Conservation (phyloP, 2,329 filamentous ascomycete species). For the Pseudocercospora macadamiae region DNA sequence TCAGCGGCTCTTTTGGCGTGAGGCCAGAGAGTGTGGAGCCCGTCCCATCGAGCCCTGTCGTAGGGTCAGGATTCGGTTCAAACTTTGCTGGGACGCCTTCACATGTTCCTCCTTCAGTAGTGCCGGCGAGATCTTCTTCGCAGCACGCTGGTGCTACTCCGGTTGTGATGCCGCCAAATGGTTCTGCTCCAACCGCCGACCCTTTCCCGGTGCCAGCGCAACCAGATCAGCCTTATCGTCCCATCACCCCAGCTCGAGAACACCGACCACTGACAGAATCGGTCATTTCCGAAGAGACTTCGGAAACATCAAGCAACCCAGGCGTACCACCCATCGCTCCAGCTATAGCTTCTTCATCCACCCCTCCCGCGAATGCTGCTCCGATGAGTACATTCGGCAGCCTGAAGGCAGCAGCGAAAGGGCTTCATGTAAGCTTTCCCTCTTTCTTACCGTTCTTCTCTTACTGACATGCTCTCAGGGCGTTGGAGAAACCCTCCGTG, state of each 20-base stretch:
- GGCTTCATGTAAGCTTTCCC: constrained; percentile 33
- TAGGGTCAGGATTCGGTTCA: constrained; percentile 12
- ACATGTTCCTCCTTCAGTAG: too few species aligned
- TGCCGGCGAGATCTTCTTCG: too few species aligned
- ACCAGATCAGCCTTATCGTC: neutral
- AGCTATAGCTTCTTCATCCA: constrained; percentile 8
- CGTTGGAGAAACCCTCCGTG: constrained; percentile 39
- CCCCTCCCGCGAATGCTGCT: neutral
- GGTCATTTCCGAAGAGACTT: constrained; percentile 14
- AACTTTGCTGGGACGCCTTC: constrained; percentile 9
- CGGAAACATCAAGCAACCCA: constrained; percentile 8
- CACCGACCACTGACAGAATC: neutral
- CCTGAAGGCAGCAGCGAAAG: constrained; percentile 36
- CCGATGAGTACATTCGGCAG: constrained; percentile 24
- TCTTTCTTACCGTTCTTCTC: neutral
- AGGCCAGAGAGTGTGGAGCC: constrained; percentile 11
- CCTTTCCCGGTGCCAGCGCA: constrained; percentile 5
- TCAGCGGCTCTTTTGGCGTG: constrained; percentile 5
- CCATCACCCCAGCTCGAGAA: neutral
- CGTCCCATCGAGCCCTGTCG: constrained; percentile 15
- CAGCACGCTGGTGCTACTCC: neutral
- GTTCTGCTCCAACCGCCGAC: neutral
- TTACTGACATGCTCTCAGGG: constrained; percentile 27
- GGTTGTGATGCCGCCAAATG: neutral
- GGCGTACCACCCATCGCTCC: neutral